Percentiles rank a stretch among this genome's conserved stretches.
Conservation (phyloP, 2,329 filamentous ascomycete species). For the Penicillium sclerotigenum region DNA sequence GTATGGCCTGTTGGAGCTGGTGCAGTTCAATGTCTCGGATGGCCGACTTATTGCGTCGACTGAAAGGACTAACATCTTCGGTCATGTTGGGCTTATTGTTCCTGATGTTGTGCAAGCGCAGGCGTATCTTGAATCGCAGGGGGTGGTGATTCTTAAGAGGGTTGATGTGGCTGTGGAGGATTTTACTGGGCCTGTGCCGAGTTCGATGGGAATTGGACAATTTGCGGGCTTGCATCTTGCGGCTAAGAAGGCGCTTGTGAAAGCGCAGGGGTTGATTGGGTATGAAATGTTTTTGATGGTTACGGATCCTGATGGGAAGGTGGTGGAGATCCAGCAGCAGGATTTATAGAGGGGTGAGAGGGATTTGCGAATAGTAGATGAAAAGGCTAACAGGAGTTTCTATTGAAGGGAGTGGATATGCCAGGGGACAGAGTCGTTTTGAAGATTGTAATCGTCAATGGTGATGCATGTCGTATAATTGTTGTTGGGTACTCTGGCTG, state of each 20-base stretch:
- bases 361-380: background rate
- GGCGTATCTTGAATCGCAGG: slow-evolving; percentile 5
- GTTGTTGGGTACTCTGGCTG: background rate
- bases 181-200: slow-evolving; percentile 5
- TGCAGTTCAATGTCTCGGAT: too few relatives aligned
- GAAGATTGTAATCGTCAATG: background rate
- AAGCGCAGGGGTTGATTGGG: slow-evolving; percentile 8
- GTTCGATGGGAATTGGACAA: slow-evolving; percentile 6
- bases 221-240: slow-evolving; percentile 6
- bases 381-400: background rate
- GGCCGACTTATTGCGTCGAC: too few relatives aligned
- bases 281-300: slow-evolving; percentile 7
- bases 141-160: slow-evolving; percentile 4
- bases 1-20: too few relatives aligned
- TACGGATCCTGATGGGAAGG: slow-evolving; percentile 7
- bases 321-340: slow-evolving; percentile 4
- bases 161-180: background rate
- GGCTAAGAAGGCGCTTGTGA: slow-evolving; percentile 6
- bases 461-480: background rate
- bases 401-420: too few relatives aligned
- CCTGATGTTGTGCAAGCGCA: slow-evolving; percentile 19
- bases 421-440: background rate
- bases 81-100: too few relatives aligned
- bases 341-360: background rate
- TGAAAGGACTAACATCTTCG: too few relatives aligned